These are phyloP conservation scores for Coniella vitis DNA, from an alignment of 2,329 filamentous ascomycete genomes.

Conservation along the genomic window DNA sequence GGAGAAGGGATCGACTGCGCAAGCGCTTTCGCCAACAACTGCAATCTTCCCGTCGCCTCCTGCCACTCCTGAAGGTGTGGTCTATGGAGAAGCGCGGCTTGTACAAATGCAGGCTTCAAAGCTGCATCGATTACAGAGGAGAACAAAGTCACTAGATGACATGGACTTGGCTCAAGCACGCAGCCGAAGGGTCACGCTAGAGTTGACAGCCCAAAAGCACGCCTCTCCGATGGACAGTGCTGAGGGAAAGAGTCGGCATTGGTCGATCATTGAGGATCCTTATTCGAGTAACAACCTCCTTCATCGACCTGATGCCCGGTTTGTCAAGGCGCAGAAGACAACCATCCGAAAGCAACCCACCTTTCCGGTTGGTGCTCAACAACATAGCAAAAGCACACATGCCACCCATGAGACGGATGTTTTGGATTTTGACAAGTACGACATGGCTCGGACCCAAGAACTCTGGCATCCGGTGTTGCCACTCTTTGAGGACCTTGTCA, in stretches of 20 bases:
- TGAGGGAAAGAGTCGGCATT: constrained; percentile 11
- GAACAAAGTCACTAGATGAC: constrained; percentile 32
- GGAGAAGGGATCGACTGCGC: constrained; percentile 1
- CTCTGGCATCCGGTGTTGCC: constrained; percentile 41
- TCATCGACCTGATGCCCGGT: constrained; percentile 21
- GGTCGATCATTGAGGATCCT: constrained; percentile 12
- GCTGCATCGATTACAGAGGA: constrained; percentile 21
- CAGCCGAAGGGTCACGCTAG: not conserved
- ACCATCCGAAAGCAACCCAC: constrained; percentile 23
- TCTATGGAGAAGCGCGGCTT: constrained; percentile 34
- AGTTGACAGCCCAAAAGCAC: not conserved
- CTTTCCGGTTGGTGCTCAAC: not conserved
- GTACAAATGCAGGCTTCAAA: constrained; percentile 29
- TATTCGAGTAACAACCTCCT: constrained; percentile 10
- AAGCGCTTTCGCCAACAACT: constrained; percentile 24
- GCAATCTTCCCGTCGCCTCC: constrained; percentile 26
- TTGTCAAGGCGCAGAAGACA: constrained; percentile 24
- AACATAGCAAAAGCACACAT: constrained; percentile 23
- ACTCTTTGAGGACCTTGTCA: constrained; percentile 48
- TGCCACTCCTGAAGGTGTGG: constrained; percentile 29
- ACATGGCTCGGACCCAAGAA: constrained; percentile 14
- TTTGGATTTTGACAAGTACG: constrained; percentile 18
- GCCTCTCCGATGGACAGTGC: constrained; percentile 1
- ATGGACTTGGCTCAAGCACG: constrained; percentile 3
- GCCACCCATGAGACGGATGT: constrained; percentile 36